Evolutionary conservation across 2,329 filamentous ascomycete species (phyloP), one percentile per base, ranked within the genome.

Genomic region (Blumeria graminis): DNA sequence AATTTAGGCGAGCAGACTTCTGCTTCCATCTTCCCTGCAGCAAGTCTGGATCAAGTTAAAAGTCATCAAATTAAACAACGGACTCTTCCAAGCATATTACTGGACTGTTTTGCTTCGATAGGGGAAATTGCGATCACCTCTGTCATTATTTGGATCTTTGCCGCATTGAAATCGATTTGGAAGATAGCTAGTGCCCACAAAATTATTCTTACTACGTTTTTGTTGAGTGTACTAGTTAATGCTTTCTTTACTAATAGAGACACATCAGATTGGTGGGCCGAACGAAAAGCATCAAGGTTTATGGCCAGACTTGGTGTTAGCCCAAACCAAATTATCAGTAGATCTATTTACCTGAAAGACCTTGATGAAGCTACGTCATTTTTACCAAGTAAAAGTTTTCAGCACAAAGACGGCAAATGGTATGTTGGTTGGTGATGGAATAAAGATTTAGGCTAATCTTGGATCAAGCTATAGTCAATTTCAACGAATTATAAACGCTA

Each of bases 221-320:
- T 74, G 0, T 63, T 83, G 34, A 95, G 88, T 64, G 68, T 80
- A 11, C 64, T 86, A 10, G 75, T 80, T 53, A 96, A 96, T 64
- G 69, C 83, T 22, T 75, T 88, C 61, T 79, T 89, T 64, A 81
- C 84, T 0, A 85, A 83, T 11, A 78, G 81, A 60, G 81, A 86
- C 65, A 77, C 78, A 6, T 79, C 81, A 63, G 73, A 76, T 1
- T 96, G 88, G 88, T 94, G 86, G 84, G 75, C 78, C 50, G 90
- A 96, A 69, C 78, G 87, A 57, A 82, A 78, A 58, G 87, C 89
- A 1, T 77, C 76, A 14, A 81, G 75, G 43, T 94, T 90, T 67
- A 92, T 98, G 87, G 72, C 73, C 36, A 75, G 81, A 11, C 71
- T 96, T 13, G 90, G 90, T 9, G 80, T 96, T 7, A 76, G 77